Base-by-base conservation (phyloP, 805 yeast species). In the Wickerhamomyces chaumierensis region DNA sequence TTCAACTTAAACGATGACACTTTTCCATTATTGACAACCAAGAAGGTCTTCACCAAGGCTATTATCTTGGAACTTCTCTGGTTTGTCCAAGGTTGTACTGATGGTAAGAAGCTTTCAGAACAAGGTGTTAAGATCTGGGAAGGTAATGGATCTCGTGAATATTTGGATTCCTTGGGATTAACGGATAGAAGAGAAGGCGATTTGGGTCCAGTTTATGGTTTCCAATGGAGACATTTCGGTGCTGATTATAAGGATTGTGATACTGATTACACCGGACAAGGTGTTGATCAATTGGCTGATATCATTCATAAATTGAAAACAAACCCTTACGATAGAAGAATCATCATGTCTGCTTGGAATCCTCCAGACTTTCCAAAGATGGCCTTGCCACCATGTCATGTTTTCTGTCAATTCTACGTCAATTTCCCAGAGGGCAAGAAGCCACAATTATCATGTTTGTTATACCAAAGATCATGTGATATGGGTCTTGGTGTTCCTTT, bases 401-500 rank as follows among this genome's bases (percentile, higher is more conserved):
- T 92, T 18, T 84, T 92, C 55, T 79, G 94, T 40, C 99, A 92
- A 60, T 92, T 92, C 55, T 92, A 83, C 57, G 98, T 92, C 31
- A 82, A 73, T 51, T 83, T 82, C 63, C 90, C 94, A n/a, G 56
- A 61, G 36, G 65, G 64, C 20, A 60, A 57, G 23, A 75, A 62
- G 49, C 94, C 94, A 18, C 76, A 70, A 51, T 69, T 92, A 40
- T 82, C 92, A 12, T 92, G 98, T 58, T 73, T 81, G 42, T 66
- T 92, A 65, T 92, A 92, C 61, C 99, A 92, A 63, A 75, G 99
- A 52, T 83, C 95, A n/a, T 90, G 97, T 61, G 99, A 92, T 56
- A 88, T 92, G 96, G 99, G 99, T 0, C 71, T 92, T n/a, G 99
- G 99, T 13, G 97, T 92, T 18, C 99, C 99, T 1, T 92, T 92